Evolutionary conservation across 306 rosid species (phyloP), one percentile per base, ranked within the genome.

Genomic region (Inga oerstediana): DNA sequence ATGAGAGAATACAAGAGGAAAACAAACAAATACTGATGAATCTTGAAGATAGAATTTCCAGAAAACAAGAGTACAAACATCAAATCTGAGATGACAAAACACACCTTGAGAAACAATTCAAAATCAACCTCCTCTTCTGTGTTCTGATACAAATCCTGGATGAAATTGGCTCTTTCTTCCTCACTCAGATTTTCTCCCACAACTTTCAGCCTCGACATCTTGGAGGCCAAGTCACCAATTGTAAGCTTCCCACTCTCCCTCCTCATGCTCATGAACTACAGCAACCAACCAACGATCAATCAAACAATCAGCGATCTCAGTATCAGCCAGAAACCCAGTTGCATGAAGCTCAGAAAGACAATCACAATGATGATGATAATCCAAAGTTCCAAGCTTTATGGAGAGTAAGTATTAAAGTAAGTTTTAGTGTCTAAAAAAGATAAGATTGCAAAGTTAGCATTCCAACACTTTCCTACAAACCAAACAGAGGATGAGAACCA

Each of bases 111-210:
- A 86, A 95, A 95, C 85, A 91, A 86, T 86, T 95, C 99, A 82
- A 92, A 95, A 87, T 93, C 98, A 27, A 93, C 96, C 46, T 93
- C 97, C 8, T 95, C 93, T 62, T 93, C 98, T n/a, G 84, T 88
- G 77, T 89, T 93, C 83, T 83, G 91, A 87, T 93, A 85, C 84
- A 90, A 91, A 89, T 84, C 94, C 30, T 91, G 89, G 69, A 95
- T 88, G 64, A 85, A 88, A 46, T 97, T 91, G 71, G 93, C 90
- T 87, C 99, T 95, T 76, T 92, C 98, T 82, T 95, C 89, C 72
- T 92, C 99, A 16, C 94, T 93, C 51, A 95, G 90, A 91, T 88
- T 92, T 48, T 95, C 99, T 86, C 94, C 99, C 9, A 95, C 96
- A 49, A 89, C 93, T 78, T 95, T 95, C 84, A 95, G 80, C 81